Evolutionary conservation across 1,139 yeast species (phyloP), one percentile per base, ranked within the genome.

Genomic region (Protomyces inundatus): DNA sequence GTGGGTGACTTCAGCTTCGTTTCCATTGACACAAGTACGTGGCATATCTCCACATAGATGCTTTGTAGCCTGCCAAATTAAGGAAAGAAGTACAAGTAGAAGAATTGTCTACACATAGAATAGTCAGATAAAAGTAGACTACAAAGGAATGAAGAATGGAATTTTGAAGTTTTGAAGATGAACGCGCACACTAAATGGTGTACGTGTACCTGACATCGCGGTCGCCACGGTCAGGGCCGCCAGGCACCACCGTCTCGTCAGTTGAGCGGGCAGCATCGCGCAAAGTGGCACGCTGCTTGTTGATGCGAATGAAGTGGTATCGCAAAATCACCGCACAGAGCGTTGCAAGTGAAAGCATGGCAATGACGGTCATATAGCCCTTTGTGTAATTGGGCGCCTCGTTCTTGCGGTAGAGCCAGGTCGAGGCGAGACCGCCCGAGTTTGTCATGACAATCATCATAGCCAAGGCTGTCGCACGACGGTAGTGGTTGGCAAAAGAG

Each of bases 401-500:
- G 12, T 45, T 45, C 23, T 40, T 56, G 42, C 55, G 55, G 42
- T 23, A 58, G 35, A 58, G 55, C 58, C 59, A 58, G 35, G 61
- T 39, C n/a, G 61, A 37, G 16, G 53, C 52, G 32, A 59, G 51
- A 32, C 62, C 62, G 14, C 64, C 62, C 5, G 53, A 45, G 42
- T 59, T 59, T 32, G 64, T 37, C 52, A 52, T 40, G 54, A 59
- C 63, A 39, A 61, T 55, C 55, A 55, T 55, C 36, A 23, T 16
- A 9, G 37, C 63, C 54, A 61, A 12, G 1, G 60, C 60, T 23
- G 57, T 54, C 3, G 60, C 60, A 9, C 52, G 60, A 30, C 36
- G 35, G 55, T 30, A 87, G 78, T 64, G 82, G 74, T 71, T 84
- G 87, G 52, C 87, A 86, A 33, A 84, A 81, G 68, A 82, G 72